phyloP scores from a whole-genome alignment of 2,329 filamentous ascomycete species.

The Ilyonectria robusta region DNA sequence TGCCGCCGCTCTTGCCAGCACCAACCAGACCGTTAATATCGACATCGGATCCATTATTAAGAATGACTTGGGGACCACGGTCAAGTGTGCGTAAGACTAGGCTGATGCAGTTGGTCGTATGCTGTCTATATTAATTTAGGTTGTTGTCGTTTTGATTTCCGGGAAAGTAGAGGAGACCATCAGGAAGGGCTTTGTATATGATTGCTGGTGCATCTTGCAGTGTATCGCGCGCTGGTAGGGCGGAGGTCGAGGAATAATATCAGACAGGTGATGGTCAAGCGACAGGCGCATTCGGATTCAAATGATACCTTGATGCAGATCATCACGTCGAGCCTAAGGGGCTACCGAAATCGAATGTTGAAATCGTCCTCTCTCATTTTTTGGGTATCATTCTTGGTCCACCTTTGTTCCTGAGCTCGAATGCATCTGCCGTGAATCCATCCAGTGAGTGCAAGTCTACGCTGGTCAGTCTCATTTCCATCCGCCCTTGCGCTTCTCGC shows the following conservation, averaged over 20 bases:
- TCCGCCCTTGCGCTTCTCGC: conserved; percentile 53
- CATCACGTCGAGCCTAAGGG: conserved; percentile 31
- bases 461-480: conserved; percentile 47
- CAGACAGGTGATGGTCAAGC: conserved; percentile 29
- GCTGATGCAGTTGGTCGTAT: not conserved
- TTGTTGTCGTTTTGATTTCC: conserved; percentile 5
- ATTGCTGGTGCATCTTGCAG: conserved; percentile 6
- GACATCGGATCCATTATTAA: conserved; percentile 63
- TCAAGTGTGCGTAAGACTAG: conserved; percentile 42
- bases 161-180: conserved; percentile 3
- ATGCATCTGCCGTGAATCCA: conserved; percentile 8
- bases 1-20: conserved; percentile 65
- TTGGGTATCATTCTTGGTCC: conserved; percentile 20
- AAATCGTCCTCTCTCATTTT: conserved; percentile 26
- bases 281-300: conserved; percentile 45
- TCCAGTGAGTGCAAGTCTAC: not conserved
- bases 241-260: conserved; percentile 30
- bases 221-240: not conserved
- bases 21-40: conserved; percentile 67
- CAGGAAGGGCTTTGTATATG: conserved; percentile 3
- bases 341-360: conserved; percentile 32
- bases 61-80: conserved; percentile 47
- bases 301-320: conserved; percentile 51
- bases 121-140: not conserved
- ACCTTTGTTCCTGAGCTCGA: conserved; percentile 12